Evolutionary conservation across 495 filamentous ascomycete genomes (phyloP), one percentile per base, ranked within the genome.

Genomic region (Podospora comata): DNA sequence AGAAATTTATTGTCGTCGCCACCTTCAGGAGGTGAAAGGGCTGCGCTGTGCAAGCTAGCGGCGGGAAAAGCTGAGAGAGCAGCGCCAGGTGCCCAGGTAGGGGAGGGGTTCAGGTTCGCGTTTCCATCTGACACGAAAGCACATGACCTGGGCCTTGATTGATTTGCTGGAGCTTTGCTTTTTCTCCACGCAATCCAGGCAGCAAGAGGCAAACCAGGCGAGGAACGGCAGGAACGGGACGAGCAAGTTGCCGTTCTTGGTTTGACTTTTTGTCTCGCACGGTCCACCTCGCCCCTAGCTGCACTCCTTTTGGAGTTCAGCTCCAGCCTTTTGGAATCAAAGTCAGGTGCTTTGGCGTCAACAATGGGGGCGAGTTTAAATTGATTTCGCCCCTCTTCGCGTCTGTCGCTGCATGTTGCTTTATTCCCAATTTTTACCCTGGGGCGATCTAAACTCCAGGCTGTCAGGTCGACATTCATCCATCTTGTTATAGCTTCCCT

Each of bases 341-440:
- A 16, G 69, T 76, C 74, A 77, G 55, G 72, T 74, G 74, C 27
- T 69, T 69, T 76, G 72, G 74, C 72, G 75, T 77, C 59, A 44
- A 27, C 15, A 67, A 30, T 30, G 4, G 23, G 30, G 26, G 32
- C 7, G 16, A 68, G 20, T 48, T 73, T 74, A 61, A 72, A 75
- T 71, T 70, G 70, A 69, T 68, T 71, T 67, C 65, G 70, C 74
- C 75, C 74, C 74, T 69, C 75, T 62, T 68, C 75, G 74, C 75
- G 75, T 74, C 66, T 55, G 23, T 32, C 64, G 30, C 30, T 32
- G 7, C 30, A 72, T 72, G 63, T 67, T 23, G 7, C 34, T 60
- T 60, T 19, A 27, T 54, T 23, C 56, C 60, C 61, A 19, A 53
- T 53, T 55, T 62, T 48, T 27, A 7, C 20, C 44, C 9, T 11